Conservation (phyloP, 441 rosid genomes). For the Jatropha multifida region DNA sequence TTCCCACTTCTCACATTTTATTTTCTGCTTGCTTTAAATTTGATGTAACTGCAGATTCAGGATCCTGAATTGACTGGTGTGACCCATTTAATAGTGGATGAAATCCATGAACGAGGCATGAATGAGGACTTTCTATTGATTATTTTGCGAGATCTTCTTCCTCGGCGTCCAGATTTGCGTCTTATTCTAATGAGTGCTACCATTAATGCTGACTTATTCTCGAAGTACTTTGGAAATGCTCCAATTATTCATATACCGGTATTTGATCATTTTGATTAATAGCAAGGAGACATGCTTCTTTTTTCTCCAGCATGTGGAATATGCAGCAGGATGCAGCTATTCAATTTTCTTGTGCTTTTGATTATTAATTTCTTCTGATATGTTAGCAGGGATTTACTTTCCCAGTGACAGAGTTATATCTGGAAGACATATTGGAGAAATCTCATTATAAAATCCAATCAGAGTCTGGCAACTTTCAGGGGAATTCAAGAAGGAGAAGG, state of each 20-base stretch:
- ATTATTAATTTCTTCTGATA: conserved; percentile 10
- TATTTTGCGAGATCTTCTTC: conserved; percentile 87
- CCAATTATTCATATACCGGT: conserved; percentile 87
- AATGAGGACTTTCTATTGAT: conserved; percentile 91
- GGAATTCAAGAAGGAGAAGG: conserved; percentile 71
- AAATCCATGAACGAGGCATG: conserved; percentile 97
- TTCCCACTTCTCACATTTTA: conserved; percentile 3
- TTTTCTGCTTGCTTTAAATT: conserved; percentile 17
- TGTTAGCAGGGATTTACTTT: conserved; percentile 76
- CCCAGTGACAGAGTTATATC: conserved; percentile 79
- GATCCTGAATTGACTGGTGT: conserved; percentile 76
- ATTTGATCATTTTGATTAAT: conserved; percentile 17
- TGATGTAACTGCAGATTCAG: conserved; percentile 59
- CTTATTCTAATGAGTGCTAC: conserved; percentile 95
- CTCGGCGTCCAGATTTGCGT: conserved; percentile 80
- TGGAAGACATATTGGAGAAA: conserved; percentile 88
- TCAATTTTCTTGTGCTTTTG: background rate
- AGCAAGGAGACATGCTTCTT: background rate
- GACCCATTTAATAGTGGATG: conserved; percentile 95
- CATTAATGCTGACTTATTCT: conserved; percentile 88
- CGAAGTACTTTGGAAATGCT: conserved; percentile 74
- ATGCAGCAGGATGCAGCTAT: background rate
- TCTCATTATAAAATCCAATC: conserved; percentile 57
- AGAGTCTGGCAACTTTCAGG: conserved; percentile 59
- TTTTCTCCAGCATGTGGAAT: conserved; percentile 2